Conservation (phyloP, 2,329 filamentous ascomycete genomes). For the Grosmannia clavigera region DNA sequence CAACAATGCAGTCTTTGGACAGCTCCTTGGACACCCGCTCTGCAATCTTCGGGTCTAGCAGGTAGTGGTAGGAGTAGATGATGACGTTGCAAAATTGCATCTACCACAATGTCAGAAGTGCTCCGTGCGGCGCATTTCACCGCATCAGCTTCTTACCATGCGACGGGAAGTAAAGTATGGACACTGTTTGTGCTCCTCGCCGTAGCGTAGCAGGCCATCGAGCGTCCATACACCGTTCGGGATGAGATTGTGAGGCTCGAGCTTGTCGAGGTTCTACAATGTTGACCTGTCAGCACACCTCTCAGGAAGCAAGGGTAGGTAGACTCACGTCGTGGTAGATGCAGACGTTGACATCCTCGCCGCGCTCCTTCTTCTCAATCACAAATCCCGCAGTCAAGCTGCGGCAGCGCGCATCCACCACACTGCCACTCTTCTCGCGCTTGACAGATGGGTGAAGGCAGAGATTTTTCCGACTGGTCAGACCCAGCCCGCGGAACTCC, state of each 20-base stretch:
- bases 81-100: slow-evolving; percentile 99
- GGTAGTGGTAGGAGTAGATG: slow-evolving; percentile 98
- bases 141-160: slow-evolving; percentile 51
- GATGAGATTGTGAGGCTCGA: slow-evolving; percentile 89
- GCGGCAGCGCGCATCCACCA: slow-evolving; percentile 92
- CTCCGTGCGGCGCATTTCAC: too few relatives aligned
- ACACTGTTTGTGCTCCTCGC: slow-evolving; percentile 91
- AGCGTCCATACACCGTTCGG: slow-evolving; percentile 94
- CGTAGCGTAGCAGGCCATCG: slow-evolving; percentile 77
- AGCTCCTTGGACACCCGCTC: slow-evolving; percentile 79
- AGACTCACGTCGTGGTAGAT: slow-evolving; percentile 75
- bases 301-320: neutral
- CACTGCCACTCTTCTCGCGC: slow-evolving; percentile 83
- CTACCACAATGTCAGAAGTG: slow-evolving; percentile 26
- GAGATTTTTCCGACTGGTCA: slow-evolving; percentile 94
- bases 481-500: slow-evolving; percentile 81
- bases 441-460: slow-evolving; percentile 95
- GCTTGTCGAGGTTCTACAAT: slow-evolving; percentile 62
- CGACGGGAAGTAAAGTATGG: slow-evolving; percentile 92
- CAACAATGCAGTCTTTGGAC: slow-evolving; percentile 95
- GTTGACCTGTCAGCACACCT: neutral
- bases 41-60: slow-evolving; percentile 94
- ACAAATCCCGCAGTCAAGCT: slow-evolving; percentile 94
- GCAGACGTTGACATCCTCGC: slow-evolving; percentile 88
- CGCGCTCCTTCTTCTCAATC: slow-evolving; percentile 91